A percentile compares a stretch with the other conserved stretches of the same genome.
Evolutionary conservation across 108 stramenopile genomes (phyloP).

Genomic region (Poteriospumella lacustris): DNA sequence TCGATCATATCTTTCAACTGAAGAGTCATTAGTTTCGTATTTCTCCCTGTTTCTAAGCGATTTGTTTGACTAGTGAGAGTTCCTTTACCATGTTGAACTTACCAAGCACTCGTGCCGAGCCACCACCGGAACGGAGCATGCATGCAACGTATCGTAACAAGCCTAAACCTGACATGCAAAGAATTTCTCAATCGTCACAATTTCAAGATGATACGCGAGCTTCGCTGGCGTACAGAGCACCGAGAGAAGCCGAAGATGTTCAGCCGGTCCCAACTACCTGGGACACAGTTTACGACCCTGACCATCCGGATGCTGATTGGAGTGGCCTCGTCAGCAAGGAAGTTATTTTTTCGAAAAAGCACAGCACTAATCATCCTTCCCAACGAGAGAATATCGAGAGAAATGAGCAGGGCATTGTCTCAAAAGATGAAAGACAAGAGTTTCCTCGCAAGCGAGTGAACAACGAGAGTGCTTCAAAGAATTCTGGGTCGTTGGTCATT

Average conservation of each 20-base stretch:
- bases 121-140: neutral
- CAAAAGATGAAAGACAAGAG: neutral
- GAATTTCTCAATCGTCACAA: neutral
- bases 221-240: neutral
- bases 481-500: neutral
- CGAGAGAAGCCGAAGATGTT: neutral
- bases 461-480: neutral
- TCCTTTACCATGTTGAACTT: no score
- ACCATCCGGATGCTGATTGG: constrained; percentile 55
- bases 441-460: neutral
- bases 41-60: no score
- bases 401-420: neutral
- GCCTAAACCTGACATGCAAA: neutral
- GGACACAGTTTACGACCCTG: constrained; percentile 37
- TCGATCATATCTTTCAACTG: no score
- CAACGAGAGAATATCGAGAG: neutral
- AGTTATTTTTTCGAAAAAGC: neutral
- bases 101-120: no score
- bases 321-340: constrained; percentile 40
- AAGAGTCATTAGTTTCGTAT: no score
- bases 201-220: neutral
- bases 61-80: no score
- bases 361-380: neutral
- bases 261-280: neutral
- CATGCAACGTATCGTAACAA: neutral